A percentile compares a stretch with the other conserved stretches of the same genome.
These are phyloP conservation scores for Nematocida sp. DNA, from an alignment of 371 early-diverging fungal species.

Conservation along the genomic window DNA sequence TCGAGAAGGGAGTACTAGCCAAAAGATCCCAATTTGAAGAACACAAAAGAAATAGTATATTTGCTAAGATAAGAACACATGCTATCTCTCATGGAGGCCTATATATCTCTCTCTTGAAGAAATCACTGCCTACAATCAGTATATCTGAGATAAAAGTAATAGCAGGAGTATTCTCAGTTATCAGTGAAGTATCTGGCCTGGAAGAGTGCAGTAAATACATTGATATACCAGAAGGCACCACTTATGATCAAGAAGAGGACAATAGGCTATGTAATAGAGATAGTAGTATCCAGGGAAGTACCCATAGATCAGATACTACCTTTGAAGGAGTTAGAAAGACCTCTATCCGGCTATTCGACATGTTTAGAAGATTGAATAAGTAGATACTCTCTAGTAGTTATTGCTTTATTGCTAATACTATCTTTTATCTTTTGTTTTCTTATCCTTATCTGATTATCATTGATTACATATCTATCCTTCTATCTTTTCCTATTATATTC, in stretches of 20 bases:
- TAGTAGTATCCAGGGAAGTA: constrained; percentile 44
- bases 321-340: constrained; percentile 45
- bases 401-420: neutral
- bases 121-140: constrained; percentile 23
- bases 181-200: constrained; percentile 41
- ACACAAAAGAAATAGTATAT: constrained; percentile 28
- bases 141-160: constrained; percentile 34
- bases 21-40: constrained; percentile 51
- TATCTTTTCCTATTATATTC: too few relatives aligned
- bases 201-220: constrained; percentile 42
- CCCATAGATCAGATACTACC: constrained; percentile 22
- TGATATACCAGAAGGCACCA: constrained; percentile 35
- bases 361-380: constrained; percentile 40
- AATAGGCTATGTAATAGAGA: constrained; percentile 37
- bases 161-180: constrained; percentile 38
- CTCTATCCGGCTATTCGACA: constrained; percentile 38
- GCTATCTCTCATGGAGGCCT: constrained; percentile 44
- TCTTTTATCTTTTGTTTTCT: too few relatives aligned
- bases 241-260: constrained; percentile 43
- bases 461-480: too few relatives aligned
- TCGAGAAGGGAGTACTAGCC: constrained; percentile 31
- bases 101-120: constrained; percentile 24
- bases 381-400: neutral
- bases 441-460: too few relatives aligned
- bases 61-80: constrained; percentile 29